Evolutionary conservation across 768 basidiomycete genomes (phyloP), one percentile per base, ranked within the genome.

Genomic region (Podaxis rugospora): DNA sequence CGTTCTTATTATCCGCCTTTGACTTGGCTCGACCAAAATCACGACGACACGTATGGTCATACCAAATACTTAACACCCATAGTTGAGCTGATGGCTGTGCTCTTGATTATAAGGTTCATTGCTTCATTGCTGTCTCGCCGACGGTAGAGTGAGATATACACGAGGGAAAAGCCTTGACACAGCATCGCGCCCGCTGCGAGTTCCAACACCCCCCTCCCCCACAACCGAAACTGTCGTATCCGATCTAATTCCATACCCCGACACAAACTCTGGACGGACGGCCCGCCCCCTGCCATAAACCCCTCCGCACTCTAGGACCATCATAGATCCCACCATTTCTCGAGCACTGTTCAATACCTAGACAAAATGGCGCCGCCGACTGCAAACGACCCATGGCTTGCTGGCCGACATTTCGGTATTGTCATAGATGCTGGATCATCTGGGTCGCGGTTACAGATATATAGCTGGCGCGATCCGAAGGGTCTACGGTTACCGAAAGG

Each of bases 371-470:
- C 90, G 49, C 89, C 92, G 52, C 87, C 89, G 62, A 84, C 81
- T 61, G 83, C 76, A 56, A 79, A 79, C 66, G 85, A 92, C 70
- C 75, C 87, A 63, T 94, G 92, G 92, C 82, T 91, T 59, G 75
- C 82, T 62, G 86, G 85, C 58, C 87, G 93, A 66, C 86, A 88
- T 67, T 96, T 93, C 74, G 94, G 93, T 62, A 83, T 98, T 62
- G 95, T 98, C 64, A 93, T 99, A 73, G 97, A 99, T 79, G 97
- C 97, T 70, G 97, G 97, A 63, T 97, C 95, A 71, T 98, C 95
- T 23, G 97, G 97, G 28, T 98, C 96, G 4, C 80, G 97, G 57
- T 78, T 98, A 37, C 95, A 98, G 72, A 93, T 98, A 66, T 98
- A 99, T 77, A 94, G 92, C 72, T 99, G 96, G 97, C 83, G 83